These are phyloP conservation scores for Agaricus subrufescens DNA, from an alignment of 768 basidiomycete species.

Conservation along the genomic window DNA sequence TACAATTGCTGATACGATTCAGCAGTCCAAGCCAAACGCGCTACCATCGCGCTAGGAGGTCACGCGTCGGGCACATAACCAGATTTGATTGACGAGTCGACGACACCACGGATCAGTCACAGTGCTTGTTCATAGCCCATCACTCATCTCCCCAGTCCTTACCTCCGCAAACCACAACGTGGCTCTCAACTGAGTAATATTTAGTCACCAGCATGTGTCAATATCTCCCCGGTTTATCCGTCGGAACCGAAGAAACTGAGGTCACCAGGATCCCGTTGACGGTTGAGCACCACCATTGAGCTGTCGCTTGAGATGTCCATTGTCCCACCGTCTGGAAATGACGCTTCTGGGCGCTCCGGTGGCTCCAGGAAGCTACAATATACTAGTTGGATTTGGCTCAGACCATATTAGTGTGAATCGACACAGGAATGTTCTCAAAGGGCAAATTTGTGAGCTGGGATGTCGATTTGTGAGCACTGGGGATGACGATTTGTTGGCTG, in stretches of 20 bases:
- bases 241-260: slow-evolving; percentile 40
- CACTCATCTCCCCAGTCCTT: neutral
- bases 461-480: no score
- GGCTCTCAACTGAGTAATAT: slow-evolving; percentile 79
- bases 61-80: slow-evolving; percentile 19
- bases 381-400: slow-evolving; percentile 55
- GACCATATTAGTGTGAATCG: slow-evolving; percentile 18
- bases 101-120: neutral
- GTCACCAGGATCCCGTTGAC: slow-evolving; percentile 46
- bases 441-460: no score
- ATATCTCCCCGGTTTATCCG: slow-evolving; percentile 37
- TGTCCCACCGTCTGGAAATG: slow-evolving; percentile 34
- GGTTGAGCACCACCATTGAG: slow-evolving; percentile 53
- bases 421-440: no score
- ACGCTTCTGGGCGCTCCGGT: slow-evolving; percentile 46
- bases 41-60: slow-evolving; percentile 92
- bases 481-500: no score
- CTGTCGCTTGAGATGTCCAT: slow-evolving; percentile 55
- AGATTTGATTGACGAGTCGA: neutral
- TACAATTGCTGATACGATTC: slow-evolving; percentile 79
- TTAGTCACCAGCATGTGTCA: slow-evolving; percentile 51
- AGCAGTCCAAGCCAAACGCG: slow-evolving; percentile 86
- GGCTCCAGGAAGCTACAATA: slow-evolving; percentile 55
- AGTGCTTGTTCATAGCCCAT: neutral
- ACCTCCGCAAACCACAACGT: slow-evolving; percentile 30